Base-by-base conservation (phyloP, 1,284 basidiomycete species). In the Cryptococcus jaspeensis region DNA sequence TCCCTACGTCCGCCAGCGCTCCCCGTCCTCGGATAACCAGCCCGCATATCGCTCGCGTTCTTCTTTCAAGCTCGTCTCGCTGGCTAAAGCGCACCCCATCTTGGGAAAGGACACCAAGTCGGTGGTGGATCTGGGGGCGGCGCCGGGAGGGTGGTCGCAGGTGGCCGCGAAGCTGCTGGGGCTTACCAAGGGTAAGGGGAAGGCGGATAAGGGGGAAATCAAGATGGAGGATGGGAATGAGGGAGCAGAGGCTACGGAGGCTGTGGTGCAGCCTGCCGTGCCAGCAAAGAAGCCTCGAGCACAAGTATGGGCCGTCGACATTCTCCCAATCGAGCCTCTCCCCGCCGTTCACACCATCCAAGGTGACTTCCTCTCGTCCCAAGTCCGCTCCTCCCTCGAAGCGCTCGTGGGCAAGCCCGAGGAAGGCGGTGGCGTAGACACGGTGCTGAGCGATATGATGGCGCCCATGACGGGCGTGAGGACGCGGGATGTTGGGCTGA, bases 141-240 rank as follows among this genome's bases (percentile, higher is more conserved):
- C 90, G 1, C 91, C 91, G 0, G 91, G 90, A 5, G 90, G 90
- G 0, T 93, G 91, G 91, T 87, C 86, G 56, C 90, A 93, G 68
- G 89, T 91, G 20, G 85, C 87, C 0, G 80, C 80, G 23, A 82
- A 55, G 18, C 9, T 56, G 2, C 36, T 48, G 18, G 36, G 47
- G 13, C 36, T 50, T 5, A 25, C 22, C 18, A 51, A 40, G 22
- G 28, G 41, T 16, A 12, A 32, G 32, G 22, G 36, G 47, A 46
- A 40, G 25, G 48, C n/a, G 25, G 41, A 40, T 23, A 42, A 36
- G 46, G 28, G 28, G 28, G 9, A 32, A 32, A 9, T 4, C 28
- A 32, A 32, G 28, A 9, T 8, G 20, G 36, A 38, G 35, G 9
- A 16, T 43, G 5, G 32, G n/a, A 28, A 25, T 36, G 2, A 20